phyloP scores from a whole-genome alignment of 805 yeast genomes.

The Kuraishia hungarica region DNA sequence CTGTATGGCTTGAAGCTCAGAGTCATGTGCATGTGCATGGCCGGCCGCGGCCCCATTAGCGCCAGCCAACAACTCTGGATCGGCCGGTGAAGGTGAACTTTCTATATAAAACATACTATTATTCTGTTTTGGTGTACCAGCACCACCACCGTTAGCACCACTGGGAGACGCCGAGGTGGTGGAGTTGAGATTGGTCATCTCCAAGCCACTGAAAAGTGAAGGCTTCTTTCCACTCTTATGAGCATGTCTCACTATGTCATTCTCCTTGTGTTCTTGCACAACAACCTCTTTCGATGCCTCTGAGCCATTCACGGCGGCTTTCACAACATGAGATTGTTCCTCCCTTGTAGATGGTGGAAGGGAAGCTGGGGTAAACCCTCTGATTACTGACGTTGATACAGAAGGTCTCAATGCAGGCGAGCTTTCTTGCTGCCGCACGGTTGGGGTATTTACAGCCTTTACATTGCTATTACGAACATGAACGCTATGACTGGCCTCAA shows the following conservation, averaged over 20 bases:
- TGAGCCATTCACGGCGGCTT: too few relatives aligned
- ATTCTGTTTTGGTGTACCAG: neutral
- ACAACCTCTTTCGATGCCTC: slow-evolving; percentile 1
- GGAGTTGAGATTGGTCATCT: neutral
- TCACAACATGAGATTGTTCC: neutral
- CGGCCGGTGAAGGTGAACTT: slow-evolving; percentile 22
- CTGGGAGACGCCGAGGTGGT: slow-evolving; percentile 8
- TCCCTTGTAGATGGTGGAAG: neutral
- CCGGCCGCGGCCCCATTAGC: neutral
- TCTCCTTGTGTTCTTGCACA: slow-evolving; percentile 4
- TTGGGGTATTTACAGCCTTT: slow-evolving; percentile 1
- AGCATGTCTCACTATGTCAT: neutral
- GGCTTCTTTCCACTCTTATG: neutral
- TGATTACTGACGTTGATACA: slow-evolving; percentile 8
- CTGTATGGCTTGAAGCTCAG: neutral
- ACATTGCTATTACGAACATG: neutral
- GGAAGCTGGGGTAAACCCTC: slow-evolving; percentile 8
- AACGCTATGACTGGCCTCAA: neutral
- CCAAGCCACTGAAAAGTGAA: neutral
- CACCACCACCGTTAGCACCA: neutral
- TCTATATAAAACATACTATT: slow-evolving; percentile 23
- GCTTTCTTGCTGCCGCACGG: slow-evolving; percentile 1
- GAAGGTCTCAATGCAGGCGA: neutral
- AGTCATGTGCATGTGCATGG: too few relatives aligned
- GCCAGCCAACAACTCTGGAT: slow-evolving; percentile 2